These are phyloP conservation scores for Naegleria lovaniensis DNA, from an alignment of 208 protist genomes.

Conservation along the genomic window DNA sequence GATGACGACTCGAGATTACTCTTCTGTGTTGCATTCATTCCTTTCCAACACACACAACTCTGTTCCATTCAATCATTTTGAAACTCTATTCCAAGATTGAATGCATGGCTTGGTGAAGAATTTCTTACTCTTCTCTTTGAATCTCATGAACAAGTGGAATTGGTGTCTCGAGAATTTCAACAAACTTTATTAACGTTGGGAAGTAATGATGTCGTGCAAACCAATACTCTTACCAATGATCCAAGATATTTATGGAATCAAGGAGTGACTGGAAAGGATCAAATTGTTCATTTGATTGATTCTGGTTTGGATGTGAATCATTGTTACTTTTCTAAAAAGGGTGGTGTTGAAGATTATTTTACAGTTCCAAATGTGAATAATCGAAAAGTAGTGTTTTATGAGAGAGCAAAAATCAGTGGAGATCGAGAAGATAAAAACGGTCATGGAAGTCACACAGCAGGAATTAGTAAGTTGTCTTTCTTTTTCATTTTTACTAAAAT, in stretches of 20 bases:
- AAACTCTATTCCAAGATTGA: too few species aligned
- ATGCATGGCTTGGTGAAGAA: too few species aligned
- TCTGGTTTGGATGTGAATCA: neutral
- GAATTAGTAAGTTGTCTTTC: neutral
- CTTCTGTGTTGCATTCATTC: too few species aligned
- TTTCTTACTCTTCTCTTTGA: too few species aligned
- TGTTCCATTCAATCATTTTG: too few species aligned
- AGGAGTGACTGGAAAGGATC: neutral
- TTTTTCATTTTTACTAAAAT: too few species aligned
- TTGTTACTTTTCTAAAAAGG: neutral
- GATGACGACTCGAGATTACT: too few species aligned
- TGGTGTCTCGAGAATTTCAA: neutral
- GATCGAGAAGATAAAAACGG: constrained; percentile 53
- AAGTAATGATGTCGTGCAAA: neutral
- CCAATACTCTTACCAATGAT: neutral
- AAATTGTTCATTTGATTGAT: neutral
- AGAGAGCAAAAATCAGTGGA: constrained; percentile 63
- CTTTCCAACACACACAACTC: too few species aligned
- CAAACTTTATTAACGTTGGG: neutral
- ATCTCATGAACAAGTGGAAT: neutral
- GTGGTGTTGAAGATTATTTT: neutral
- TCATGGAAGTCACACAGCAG: neutral
- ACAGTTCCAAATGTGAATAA: neutral
- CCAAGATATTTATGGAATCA: neutral
- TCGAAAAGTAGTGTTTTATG: neutral